phyloP scores from a whole-genome alignment of 306 rosid genomes.

The Argentina anserina region DNA sequence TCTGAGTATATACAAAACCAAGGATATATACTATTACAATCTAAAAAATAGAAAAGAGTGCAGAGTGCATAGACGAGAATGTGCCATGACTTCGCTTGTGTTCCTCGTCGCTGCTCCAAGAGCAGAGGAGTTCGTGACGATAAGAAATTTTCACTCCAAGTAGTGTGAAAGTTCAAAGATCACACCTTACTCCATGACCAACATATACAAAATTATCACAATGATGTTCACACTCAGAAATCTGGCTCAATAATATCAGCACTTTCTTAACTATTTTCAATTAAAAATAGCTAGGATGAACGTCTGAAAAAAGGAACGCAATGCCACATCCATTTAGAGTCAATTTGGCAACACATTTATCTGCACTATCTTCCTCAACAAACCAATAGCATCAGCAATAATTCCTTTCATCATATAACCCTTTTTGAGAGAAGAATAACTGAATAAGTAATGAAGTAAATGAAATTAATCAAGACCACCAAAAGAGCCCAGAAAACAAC shows the following conservation, averaged over 20 bases:
- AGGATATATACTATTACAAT: not conserved
- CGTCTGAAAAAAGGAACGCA: not conserved
- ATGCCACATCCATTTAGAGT: no score
- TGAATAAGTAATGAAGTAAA: not conserved
- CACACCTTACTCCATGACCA: not conserved
- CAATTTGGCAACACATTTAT: no score
- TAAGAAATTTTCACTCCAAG: not conserved
- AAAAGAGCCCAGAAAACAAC: not conserved
- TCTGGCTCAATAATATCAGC: not conserved
- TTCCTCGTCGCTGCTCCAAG: no score
- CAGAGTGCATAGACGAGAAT: not conserved
- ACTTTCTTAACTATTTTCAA: not conserved
- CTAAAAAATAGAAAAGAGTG: not conserved
- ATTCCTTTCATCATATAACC: no score
- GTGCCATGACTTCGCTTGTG: not conserved
- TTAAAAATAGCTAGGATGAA: not conserved
- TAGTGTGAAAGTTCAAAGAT: not conserved
- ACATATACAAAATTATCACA: not conserved
- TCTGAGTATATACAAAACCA: conserved; percentile 30
- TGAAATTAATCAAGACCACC: not conserved
- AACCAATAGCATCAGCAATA: no score
- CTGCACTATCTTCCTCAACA: no score
- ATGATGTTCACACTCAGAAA: not conserved
- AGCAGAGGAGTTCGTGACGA: not conserved
- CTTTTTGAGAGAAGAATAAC: not conserved